Percentiles rank a stretch among this genome's conserved stretches.
Conservation (phyloP, 257 asterid species). For the Oldenlandia corymbosa region DNA sequence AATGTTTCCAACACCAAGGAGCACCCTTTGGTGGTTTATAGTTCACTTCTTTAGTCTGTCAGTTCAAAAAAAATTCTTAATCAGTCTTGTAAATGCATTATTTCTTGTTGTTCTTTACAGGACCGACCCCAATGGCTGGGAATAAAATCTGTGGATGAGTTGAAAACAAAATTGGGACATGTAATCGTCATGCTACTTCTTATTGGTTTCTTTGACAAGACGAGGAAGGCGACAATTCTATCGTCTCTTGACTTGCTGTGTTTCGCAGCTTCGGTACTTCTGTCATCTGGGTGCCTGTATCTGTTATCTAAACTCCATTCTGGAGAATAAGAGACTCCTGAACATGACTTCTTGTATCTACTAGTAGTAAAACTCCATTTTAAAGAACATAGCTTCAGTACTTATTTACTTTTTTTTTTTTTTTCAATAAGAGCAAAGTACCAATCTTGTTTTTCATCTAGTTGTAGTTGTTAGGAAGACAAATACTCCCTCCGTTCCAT, state of each 20-base stretch:
- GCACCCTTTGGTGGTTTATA: no score
- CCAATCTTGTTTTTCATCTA: no score
- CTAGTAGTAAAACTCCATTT: no score
- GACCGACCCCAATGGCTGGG: constrained; percentile 89
- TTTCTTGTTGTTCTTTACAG: constrained; percentile 26
- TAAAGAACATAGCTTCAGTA: no score
- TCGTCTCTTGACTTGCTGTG: constrained; percentile 82
- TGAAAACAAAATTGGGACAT: constrained; percentile 86
- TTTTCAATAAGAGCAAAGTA: no score
- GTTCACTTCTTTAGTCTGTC: no score
- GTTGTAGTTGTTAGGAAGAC: no score
- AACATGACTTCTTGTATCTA: no score
- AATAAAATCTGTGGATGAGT: constrained; percentile 67
- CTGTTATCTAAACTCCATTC: constrained; percentile 63
- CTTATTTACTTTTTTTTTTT: no score
- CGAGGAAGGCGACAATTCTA: constrained; percentile 69
- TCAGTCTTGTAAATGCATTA: background rate
- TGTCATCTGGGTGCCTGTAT: constrained; percentile 72
- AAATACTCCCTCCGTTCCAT: no score
- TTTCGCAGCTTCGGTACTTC: constrained; percentile 71
- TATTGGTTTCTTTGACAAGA: constrained; percentile 83
- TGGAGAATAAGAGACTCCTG: constrained; percentile 21
- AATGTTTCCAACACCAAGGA: no score
- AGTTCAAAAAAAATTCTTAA: no score
- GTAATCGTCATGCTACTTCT: constrained; percentile 93